phyloP scores from a whole-genome alignment of 768 basidiomycete genomes.

The Zangia roseola region DNA sequence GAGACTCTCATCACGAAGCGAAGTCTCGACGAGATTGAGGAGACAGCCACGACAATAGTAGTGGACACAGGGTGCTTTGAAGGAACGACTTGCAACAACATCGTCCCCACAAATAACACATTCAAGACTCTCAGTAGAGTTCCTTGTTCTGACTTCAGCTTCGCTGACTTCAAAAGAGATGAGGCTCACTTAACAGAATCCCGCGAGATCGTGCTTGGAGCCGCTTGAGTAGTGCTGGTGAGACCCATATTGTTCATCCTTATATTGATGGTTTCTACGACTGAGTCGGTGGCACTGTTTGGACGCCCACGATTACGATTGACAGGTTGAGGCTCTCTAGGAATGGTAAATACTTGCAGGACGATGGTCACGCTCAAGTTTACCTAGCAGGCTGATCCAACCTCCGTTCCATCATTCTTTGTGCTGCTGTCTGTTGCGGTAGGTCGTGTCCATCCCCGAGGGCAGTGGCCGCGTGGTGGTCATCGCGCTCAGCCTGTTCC shows the following conservation, averaged over 20 bases:
- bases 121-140: not conserved
- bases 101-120: constrained; percentile 46
- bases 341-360: constrained; percentile 1
- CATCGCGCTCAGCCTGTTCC: constrained; percentile 41
- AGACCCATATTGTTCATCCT: constrained; percentile 3
- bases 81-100: constrained; percentile 19
- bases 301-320: not conserved
- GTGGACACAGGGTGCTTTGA: constrained; percentile 46
- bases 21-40: constrained; percentile 38
- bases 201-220: not conserved
- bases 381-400: constrained; percentile 3
- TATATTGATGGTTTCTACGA: not conserved
- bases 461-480: constrained; percentile 42
- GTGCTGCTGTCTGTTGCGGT: constrained; percentile 17
- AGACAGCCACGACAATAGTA: constrained; percentile 48
- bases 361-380: not conserved
- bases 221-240: not conserved
- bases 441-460: constrained; percentile 29
- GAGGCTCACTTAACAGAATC: constrained; percentile 4
- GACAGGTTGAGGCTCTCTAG: constrained; percentile 3
- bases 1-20: constrained; percentile 49
- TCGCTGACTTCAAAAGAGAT: not conserved
- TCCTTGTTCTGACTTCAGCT: constrained; percentile 3
- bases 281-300: not conserved
- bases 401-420: constrained; percentile 9